A percentile compares a stretch with the other conserved stretches of the same genome.
These are phyloP conservation scores for Raphanus hybrid DNA, from an alignment of 441 rosid species.

Conservation along the genomic window DNA sequence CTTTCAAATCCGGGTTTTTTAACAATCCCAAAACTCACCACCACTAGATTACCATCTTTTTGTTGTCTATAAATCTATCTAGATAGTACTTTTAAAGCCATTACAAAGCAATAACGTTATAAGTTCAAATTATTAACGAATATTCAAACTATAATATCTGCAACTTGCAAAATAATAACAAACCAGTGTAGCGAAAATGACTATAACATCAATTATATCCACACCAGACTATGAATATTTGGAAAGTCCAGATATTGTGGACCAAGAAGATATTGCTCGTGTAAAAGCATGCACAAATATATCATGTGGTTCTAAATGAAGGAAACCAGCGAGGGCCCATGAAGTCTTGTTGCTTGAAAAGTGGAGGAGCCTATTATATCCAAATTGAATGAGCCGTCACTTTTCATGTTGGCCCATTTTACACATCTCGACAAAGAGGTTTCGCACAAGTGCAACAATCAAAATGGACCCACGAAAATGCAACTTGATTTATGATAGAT, in stretches of 20 bases:
- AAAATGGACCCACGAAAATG: conserved; percentile 27
- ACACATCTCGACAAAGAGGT: conserved; percentile 6
- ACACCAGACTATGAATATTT: not conserved
- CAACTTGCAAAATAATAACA: too few relatives aligned
- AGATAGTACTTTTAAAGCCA: not conserved
- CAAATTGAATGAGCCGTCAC: not conserved
- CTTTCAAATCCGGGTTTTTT: too few relatives aligned
- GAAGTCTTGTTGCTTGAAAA: conserved; percentile 22
- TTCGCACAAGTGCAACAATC: not conserved
- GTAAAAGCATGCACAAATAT: conserved; percentile 2
- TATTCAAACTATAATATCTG: too few relatives aligned
- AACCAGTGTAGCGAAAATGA: too few relatives aligned
- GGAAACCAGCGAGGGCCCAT: not conserved
- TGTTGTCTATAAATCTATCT: not conserved
- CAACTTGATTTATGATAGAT: conserved; percentile 33
- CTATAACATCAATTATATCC: not conserved
- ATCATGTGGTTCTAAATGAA: not conserved
- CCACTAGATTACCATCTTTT: too few relatives aligned
- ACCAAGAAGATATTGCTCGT: conserved; percentile 17
- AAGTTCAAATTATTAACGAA: too few relatives aligned
- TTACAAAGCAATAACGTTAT: not conserved
- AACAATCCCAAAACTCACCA: too few relatives aligned
- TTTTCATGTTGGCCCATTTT: conserved; percentile 12
- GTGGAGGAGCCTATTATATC: not conserved
- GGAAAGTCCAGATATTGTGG: conserved; percentile 14